These are phyloP conservation scores for Leptographium wingfieldii DNA, from an alignment of 2,329 filamentous ascomycete genomes.

Conservation along the genomic window DNA sequence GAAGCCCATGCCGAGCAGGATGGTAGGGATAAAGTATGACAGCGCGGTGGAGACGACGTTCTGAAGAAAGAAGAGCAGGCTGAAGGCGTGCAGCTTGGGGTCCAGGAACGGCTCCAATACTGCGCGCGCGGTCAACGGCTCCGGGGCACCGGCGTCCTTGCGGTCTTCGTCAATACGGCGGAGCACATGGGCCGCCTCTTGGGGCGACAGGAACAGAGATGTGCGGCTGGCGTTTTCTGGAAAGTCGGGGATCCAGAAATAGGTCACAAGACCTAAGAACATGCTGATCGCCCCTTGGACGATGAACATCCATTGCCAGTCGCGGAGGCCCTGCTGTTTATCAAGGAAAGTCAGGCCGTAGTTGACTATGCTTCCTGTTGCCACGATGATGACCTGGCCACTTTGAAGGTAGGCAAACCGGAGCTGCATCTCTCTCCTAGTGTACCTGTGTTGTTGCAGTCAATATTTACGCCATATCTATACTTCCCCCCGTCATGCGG, in stretches of 20 bases:
- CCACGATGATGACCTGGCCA: neutral
- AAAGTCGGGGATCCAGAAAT: constrained; percentile 50
- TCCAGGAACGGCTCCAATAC: constrained; percentile 35
- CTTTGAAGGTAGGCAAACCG: neutral
- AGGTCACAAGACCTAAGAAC: constrained; percentile 31
- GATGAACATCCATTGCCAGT: constrained; percentile 1
- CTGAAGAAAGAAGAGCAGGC: constrained; percentile 46
- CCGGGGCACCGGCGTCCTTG: constrained; percentile 37
- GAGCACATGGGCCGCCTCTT: constrained; percentile 38
- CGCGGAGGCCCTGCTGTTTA: neutral
- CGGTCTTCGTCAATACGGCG: constrained; percentile 43
- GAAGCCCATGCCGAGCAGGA: constrained; percentile 56
- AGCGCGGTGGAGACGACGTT: constrained; percentile 64
- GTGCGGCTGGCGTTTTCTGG: constrained; percentile 39
- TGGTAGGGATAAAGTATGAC: constrained; percentile 67
- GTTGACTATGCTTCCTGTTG: neutral
- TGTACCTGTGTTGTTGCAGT: neutral
- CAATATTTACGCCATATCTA: neutral
- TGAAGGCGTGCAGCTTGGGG: constrained; percentile 49
- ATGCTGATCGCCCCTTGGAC: neutral
- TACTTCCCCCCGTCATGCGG: neutral
- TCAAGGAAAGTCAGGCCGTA: neutral
- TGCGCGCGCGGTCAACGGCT: constrained; percentile 33
- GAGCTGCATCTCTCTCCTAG: neutral
- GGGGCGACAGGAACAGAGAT: constrained; percentile 37